Percentiles rank a stretch among this genome's conserved stretches.
These are phyloP conservation scores for Fraxinus latifolia DNA, from an alignment of 305 asterid genomes.

Conservation along the genomic window DNA sequence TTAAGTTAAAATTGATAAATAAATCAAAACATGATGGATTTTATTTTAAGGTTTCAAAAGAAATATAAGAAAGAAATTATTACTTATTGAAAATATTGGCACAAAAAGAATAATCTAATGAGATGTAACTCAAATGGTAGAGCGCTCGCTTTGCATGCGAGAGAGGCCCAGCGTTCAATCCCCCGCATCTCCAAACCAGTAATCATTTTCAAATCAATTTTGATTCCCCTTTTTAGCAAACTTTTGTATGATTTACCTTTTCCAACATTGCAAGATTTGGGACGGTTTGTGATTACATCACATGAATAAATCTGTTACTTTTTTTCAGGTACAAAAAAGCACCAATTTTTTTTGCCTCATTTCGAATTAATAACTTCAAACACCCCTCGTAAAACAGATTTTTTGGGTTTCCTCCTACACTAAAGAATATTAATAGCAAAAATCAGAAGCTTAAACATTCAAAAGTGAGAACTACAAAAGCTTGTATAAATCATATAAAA, in stretches of 20 bases:
- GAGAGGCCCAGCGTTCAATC: constrained; percentile 33
- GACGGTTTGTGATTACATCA: not conserved
- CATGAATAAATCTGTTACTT: not conserved
- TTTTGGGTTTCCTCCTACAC: not conserved
- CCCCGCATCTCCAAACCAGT: constrained; percentile 22
- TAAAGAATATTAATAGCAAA: not conserved
- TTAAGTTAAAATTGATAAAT: not conserved
- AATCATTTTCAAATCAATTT: not conserved
- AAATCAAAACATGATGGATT: not conserved
- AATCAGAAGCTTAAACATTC: not conserved
- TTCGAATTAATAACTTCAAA: not conserved
- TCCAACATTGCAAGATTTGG: not conserved
- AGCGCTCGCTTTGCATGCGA: constrained; percentile 99
- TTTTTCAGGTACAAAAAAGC: not conserved
- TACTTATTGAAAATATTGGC: no score
- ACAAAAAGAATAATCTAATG: constrained; percentile 16
- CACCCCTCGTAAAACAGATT: not conserved
- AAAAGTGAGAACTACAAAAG: not conserved
- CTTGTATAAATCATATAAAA: not conserved
- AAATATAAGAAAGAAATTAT: no score
- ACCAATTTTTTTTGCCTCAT: not conserved
- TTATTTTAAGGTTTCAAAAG: not conserved
- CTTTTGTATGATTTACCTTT: not conserved
- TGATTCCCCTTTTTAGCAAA: not conserved
- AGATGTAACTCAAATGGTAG: constrained; percentile 99